Evolutionary conservation across 192 early-diverging fungal species (phyloP), one percentile per base, ranked within the genome.

Genomic region (Coemansia pectinata): DNA sequence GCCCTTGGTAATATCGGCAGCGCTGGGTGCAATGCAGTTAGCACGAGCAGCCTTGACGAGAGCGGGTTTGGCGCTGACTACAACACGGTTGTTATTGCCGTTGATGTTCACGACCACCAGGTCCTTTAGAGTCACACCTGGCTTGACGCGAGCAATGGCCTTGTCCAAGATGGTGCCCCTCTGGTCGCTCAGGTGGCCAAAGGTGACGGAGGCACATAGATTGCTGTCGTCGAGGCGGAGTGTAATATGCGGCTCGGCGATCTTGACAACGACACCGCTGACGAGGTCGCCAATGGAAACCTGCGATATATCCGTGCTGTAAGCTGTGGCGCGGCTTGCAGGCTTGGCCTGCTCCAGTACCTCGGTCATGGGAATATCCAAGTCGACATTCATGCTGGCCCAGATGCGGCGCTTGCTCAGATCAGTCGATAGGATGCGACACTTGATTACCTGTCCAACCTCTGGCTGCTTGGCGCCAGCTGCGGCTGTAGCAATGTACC

Each of bases 361-460:
- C n/a, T 85, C 84, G 9, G 74, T 57, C 33, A 84, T 36, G 21
- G 76, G 40, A 14, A 70, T 63, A 19, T 69, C 64, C 34, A 81
- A 47, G 34, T 86, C 86, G 12, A 81, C 58, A 45, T 84, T 84
- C 65, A 78, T 66, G 34, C 60, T 81, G 4, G 85, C 89, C 41
- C 73, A 68, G 42, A 88, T 86, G 78, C 88, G 87, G 58, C 89
- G 87, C 71, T 87, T 79, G 3, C 73, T 80, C 2, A 84, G 58
- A 33, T 92, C 74, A 10, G 85, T 86, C 25, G 72, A 73, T 33
- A 95, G 41, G 17, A 98, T 85, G 34, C 85, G 74, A 76, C 94
- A 96, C 52, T 91, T 92, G 58, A 96, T 86, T 34, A 87, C 78
- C 63, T 94, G 88, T 8, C 91, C 91, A 4, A 82, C 74, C 44